Base-by-base conservation (phyloP, 108 stramenopile genomes). In the Nannochloropsis granulata region DNA sequence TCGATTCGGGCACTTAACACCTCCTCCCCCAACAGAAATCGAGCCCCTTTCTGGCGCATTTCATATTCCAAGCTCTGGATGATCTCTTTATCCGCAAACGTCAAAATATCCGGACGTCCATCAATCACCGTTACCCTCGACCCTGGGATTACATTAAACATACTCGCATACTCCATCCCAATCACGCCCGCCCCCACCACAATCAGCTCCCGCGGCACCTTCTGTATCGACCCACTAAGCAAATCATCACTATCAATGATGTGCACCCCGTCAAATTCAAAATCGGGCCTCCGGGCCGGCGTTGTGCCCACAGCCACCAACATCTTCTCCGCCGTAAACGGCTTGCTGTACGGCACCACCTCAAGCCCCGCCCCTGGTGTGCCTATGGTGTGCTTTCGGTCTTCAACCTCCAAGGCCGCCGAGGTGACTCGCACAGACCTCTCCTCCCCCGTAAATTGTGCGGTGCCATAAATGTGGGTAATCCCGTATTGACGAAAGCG, bases 121-220 rank as follows among this genome's bases (percentile, higher is more conserved):
- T 88, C 87, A 25, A 88, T 84, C 46, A 88, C 82, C 21, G 84
- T 88, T 23, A 88, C 87, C 13, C 44, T 81, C 3, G 87, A 84
- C 34, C 87, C 87, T 24, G 83, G 87, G 16, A 88, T 46, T 34
- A 88, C 78, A 84, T 82, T 84, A 24, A 88, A 82, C 87, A 88
- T 88, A 80, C 45, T 56, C 42, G 87, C 87, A 71, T 88, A 88
- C 84, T 88, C 87, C 87, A 88, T 88, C 14, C 87, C 87, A 24
- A 88, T 88, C 34, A 88, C 87, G 13, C 87, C 87, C 0, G 87
- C 87, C 8, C 87, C 87, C 0, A 88, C 78, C 24, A 88, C 87
- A 25, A 88, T 88, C n/a, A 88, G 79, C 34, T 88, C 87, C 26
- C 87, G 46, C 10, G 87, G 87, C n/a, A 88, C 79, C 45, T 13